Percentiles rank a stretch among this genome's conserved stretches.
Conservation (phyloP, 2,329 filamentous ascomycete genomes). For the Sporothrix sp. region DNA sequence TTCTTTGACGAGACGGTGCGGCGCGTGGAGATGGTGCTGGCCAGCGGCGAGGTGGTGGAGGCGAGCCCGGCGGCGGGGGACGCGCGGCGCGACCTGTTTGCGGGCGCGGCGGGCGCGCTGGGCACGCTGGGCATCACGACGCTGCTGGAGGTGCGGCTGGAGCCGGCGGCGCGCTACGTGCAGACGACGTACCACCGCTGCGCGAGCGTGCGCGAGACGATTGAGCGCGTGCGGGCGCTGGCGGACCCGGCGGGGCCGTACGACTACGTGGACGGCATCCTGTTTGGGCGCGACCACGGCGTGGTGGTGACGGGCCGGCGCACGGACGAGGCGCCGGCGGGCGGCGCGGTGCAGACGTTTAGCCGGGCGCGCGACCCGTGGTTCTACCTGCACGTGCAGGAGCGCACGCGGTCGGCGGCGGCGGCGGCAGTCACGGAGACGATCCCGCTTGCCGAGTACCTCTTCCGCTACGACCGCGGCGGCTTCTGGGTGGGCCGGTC, state of each 20-base stretch:
- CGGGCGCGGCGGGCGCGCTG: slow-evolving; percentile 55
- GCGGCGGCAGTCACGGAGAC: slow-evolving; percentile 35
- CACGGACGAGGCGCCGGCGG: slow-evolving; percentile 38
- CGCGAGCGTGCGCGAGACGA: slow-evolving; percentile 35
- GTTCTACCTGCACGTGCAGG: slow-evolving; percentile 64
- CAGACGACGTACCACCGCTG: slow-evolving; percentile 51
- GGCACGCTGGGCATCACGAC: slow-evolving; percentile 61
- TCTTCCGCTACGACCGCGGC: slow-evolving; percentile 67
- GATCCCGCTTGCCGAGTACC: slow-evolving; percentile 60
- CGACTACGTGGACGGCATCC: slow-evolving; percentile 67
- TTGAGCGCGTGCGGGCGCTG: slow-evolving; percentile 34
- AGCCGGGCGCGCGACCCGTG: slow-evolving; percentile 56
- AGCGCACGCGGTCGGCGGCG: slow-evolving; percentile 25
- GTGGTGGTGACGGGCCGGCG: slow-evolving; percentile 57
- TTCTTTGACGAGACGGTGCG: slow-evolving; percentile 60
- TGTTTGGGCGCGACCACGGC: slow-evolving; percentile 52
- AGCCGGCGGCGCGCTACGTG: slow-evolving; percentile 52
- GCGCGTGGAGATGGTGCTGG: slow-evolving; percentile 59
- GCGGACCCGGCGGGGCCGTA: slow-evolving; percentile 13
- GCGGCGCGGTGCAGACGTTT: slow-evolving; percentile 39
- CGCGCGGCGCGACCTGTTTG: slow-evolving; percentile 48
- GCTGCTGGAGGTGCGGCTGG: slow-evolving; percentile 53
- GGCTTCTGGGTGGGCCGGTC: slow-evolving; percentile 63
- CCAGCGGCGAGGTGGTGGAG: slow-evolving; percentile 52
- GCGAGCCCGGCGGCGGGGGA: slow-evolving; percentile 26